Percentiles rank a stretch among this genome's conserved stretches.
Conservation (phyloP, 257 asterid species). For the Nicotiana tabacum region DNA sequence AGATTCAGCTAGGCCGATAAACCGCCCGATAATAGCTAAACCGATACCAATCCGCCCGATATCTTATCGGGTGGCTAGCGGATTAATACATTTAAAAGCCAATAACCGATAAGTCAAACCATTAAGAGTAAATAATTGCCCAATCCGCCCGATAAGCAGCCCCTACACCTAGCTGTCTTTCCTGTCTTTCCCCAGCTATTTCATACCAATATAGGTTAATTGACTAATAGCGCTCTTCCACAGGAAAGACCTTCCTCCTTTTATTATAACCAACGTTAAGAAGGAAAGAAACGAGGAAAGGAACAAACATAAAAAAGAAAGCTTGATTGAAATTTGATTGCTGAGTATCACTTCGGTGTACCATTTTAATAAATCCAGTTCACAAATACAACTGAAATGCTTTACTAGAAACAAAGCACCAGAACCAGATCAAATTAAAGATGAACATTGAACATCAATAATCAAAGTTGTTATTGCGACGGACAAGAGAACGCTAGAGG, state of each 20-base stretch:
- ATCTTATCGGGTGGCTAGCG: too few species aligned
- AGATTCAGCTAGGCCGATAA: too few species aligned
- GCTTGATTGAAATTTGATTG: neutral
- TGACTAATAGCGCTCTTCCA: too few species aligned
- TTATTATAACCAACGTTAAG: neutral
- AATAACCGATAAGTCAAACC: too few species aligned
- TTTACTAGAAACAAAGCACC: neutral
- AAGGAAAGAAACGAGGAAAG: neutral
- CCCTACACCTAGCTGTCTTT: too few species aligned
- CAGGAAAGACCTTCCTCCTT: neutral
- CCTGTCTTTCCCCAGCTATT: too few species aligned
- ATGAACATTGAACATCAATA: slow-evolving; percentile 10
- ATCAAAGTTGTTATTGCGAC: neutral
- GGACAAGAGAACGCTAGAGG: slow-evolving; percentile 13
- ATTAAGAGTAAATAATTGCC: too few species aligned
- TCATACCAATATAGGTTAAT: too few species aligned
- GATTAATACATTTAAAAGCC: too few species aligned
- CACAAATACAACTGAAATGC: slow-evolving; percentile 4
- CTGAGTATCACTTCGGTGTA: neutral
- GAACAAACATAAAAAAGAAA: neutral
- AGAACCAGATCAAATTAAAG: neutral
- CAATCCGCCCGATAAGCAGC: too few species aligned
- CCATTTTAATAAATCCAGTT: neutral
- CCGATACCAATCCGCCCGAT: too few species aligned
- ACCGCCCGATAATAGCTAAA: too few species aligned